Evolutionary conservation across 192 early-diverging fungal species (phyloP), one percentile per base, ranked within the genome.

Genomic region (Coemansia sp.): DNA sequence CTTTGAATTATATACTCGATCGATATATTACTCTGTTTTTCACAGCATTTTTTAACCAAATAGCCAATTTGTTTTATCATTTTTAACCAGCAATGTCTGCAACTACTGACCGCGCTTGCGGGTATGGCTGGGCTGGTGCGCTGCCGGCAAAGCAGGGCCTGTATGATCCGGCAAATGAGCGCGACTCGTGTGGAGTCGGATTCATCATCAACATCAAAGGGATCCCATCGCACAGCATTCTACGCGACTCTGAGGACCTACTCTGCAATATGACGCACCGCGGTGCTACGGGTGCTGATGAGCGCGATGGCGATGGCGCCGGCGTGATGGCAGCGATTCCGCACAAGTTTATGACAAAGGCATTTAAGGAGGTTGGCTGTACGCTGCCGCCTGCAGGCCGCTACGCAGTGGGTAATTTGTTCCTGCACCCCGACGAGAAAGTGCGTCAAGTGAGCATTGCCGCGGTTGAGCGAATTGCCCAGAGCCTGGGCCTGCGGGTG

Each of bases 241-340:
- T 98, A 45, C 88, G 84, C 60, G 92, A 98, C 83, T 95, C 94
- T 10, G 85, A 88, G 63, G 82, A 83, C 72, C 87, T 98, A 68
- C 89, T 98, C 35, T 97, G 95, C 87, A 97, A 98, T 84, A 98
- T 98, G 97, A 95, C 94, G 59, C 97, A 98, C 82, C 89, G 97
- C 64, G 97, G 97, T 67, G 97, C 95, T 12, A 88, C 88, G 5
- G 93, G 93, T 58, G 93, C 95, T 43, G 94, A 97, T 72, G 86
- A 88, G 54, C 88, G 95, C 25, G 97, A 98, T 70, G 97, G 97
- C 63, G 97, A 98, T 80, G 97, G 95, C 66, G 95, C 95, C n/a
- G 97, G 97, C 58, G 90, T 97, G 50, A 98, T 98, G 97, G 83
- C 89, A 5, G 86, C 88, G 19, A 95, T 98, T 73, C 97, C 97